phyloP scores from a whole-genome alignment of 768 basidiomycete genomes.

The Mycena polygramma region DNA sequence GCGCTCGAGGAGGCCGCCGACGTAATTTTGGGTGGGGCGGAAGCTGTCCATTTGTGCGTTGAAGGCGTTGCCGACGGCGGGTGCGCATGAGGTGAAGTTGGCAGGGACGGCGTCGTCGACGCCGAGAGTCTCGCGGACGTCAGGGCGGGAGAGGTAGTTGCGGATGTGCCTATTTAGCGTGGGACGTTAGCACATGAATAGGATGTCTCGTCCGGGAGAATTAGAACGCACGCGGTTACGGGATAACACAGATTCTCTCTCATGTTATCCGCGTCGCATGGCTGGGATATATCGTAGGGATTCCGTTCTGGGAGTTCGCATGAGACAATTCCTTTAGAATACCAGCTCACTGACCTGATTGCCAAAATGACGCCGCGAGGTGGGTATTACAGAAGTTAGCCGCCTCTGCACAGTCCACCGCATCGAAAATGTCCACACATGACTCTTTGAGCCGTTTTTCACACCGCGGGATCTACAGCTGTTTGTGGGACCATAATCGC shows the following conservation, averaged over 20 bases:
- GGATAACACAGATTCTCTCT: constrained; percentile 33
- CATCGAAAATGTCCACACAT: constrained; percentile 78
- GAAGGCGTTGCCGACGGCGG: constrained; percentile 65
- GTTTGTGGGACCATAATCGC: too few relatives aligned
- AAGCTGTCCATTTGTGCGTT: constrained; percentile 53
- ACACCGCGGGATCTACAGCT: constrained; percentile 74
- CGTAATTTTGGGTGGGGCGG: constrained; percentile 66
- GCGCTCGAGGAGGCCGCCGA: constrained; percentile 75
- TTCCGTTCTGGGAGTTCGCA: constrained; percentile 54
- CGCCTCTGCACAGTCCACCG: constrained; percentile 75
- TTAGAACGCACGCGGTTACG: constrained; percentile 32
- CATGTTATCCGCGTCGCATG: constrained; percentile 26
- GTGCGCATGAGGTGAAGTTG: constrained; percentile 58
- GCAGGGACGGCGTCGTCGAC: constrained; percentile 54
- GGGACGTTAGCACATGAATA: not conserved
- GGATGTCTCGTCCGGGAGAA: too few relatives aligned
- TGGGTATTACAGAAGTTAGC: constrained; percentile 73
- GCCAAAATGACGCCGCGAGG: constrained; percentile 60
- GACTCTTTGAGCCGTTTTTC: constrained; percentile 64
- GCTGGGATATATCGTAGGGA: constrained; percentile 71
- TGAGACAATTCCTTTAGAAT: not conserved
- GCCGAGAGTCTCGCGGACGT: constrained; percentile 62
- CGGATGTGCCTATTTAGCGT: constrained; percentile 53
- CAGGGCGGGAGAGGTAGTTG: constrained; percentile 63
- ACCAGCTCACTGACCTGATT: constrained; percentile 53